phyloP scores from a whole-genome alignment of 495 filamentous ascomycete genomes.

The Aspergillus biplanus region DNA sequence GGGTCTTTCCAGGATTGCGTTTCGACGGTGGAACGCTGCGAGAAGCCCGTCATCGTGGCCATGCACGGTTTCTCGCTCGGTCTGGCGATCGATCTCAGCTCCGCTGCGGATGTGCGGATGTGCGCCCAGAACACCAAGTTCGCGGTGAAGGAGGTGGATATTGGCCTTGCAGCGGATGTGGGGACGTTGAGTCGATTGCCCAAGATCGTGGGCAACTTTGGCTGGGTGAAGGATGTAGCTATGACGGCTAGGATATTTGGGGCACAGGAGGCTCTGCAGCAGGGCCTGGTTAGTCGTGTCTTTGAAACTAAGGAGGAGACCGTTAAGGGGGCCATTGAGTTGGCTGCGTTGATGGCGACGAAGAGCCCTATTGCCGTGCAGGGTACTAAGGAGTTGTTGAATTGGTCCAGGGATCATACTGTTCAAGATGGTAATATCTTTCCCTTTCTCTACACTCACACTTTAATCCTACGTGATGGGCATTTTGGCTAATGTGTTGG shows the following conservation, averaged over 20 bases:
- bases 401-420: slow-evolving; percentile 78
- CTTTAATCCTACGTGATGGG: background rate
- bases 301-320: slow-evolving; percentile 65
- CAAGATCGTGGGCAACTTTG: slow-evolving; percentile 73
- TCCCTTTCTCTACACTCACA: background rate
- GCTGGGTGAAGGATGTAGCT: slow-evolving; percentile 92
- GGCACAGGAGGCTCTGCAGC: slow-evolving; percentile 76
- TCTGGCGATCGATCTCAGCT: slow-evolving; percentile 81
- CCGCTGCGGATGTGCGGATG: slow-evolving; percentile 79
- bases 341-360: slow-evolving; percentile 67
- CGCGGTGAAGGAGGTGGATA: slow-evolving; percentile 92
- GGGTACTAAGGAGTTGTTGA: slow-evolving; percentile 91
- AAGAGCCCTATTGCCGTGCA: slow-evolving; percentile 94
- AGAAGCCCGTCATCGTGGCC: slow-evolving; percentile 88
- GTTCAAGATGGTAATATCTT: slow-evolving; percentile 70
- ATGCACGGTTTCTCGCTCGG: slow-evolving; percentile 83
- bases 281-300: slow-evolving; percentile 86
- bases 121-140: slow-evolving; percentile 66
- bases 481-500: slow-evolving; percentile 5
- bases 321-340: slow-evolving; percentile 62
- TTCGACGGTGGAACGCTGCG: slow-evolving; percentile 76
- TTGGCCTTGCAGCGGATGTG: slow-evolving; percentile 91
- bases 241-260: slow-evolving; percentile 77
- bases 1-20: slow-evolving; percentile 79
- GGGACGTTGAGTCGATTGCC: slow-evolving; percentile 86